Evolutionary conservation across 352 stramenopile genomes (phyloP), one percentile per base, ranked within the genome.

Genomic region (Globisporangium canariense): DNA sequence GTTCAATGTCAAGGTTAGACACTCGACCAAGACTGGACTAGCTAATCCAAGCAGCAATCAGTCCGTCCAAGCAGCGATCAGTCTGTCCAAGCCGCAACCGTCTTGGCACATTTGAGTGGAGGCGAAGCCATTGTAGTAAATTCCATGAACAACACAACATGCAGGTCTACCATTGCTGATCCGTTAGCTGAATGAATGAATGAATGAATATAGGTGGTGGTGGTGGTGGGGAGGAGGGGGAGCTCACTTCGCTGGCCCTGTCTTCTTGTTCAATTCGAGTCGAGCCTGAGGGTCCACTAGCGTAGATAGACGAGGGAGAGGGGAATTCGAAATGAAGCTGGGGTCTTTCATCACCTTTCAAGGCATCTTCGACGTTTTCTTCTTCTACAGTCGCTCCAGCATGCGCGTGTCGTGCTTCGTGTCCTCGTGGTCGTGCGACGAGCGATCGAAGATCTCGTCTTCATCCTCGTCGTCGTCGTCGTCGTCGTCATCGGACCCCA

Each of bases 371-470:
- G 14, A 47, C 51, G 16, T 9, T 66, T n/a, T 36, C 57, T 64
- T 14, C n/a, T 7, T 53, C 60, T 60, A 91, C 72, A 91, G 71
- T 20, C 79, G 81, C 56, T 91, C 83, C 32, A 90, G 65, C 52
- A 74, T 79, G 28, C 66, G 64, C 4, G 76, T 73, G 62, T 91
- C 81, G 55, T 88, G 77, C 62, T 87, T 86, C 38, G 66, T 66
- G 18, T 65, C 51, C 22, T 74, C 59, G 32, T 84, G 70, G 25
- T 81, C 71, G 3, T 71, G 62, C 0, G 69, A 64, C 45, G 79
- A 73, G 14, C 71, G 70, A 36, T 89, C 79, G 62, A 92, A 92
- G 49, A 90, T 85, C 63, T 89, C 83, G 58, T 90, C 81, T 40
- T 90, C 83, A n/a, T 87, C 77, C 34, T 89, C 77, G 30, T 81